phyloP scores from a whole-genome alignment of 768 basidiomycete genomes.

The Rhodotorula babjevae region DNA sequence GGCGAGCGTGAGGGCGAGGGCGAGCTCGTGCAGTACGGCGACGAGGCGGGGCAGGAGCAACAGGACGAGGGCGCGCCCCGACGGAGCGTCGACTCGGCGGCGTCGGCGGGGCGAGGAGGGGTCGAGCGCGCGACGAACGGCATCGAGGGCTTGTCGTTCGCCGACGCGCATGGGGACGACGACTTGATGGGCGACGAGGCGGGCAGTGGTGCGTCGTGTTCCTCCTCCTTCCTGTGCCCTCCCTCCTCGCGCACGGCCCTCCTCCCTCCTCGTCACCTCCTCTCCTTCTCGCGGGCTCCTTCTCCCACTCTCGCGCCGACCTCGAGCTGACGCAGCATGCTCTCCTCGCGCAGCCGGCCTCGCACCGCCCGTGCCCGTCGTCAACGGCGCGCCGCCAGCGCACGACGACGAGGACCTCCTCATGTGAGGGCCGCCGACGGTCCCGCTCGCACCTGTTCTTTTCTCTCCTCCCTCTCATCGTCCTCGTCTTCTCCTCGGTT shows the following conservation, averaged over 20 bases:
- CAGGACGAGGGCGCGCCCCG: not conserved
- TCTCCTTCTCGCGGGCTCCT: too few relatives aligned
- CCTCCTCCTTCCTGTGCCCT: too few relatives aligned
- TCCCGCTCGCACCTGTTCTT: not conserved
- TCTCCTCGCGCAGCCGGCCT: slow-evolving; percentile 5
- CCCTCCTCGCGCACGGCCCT: too few relatives aligned
- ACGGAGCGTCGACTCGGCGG: not conserved
- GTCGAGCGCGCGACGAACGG: not conserved
- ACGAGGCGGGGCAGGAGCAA: not conserved
- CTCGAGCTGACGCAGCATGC: not conserved
- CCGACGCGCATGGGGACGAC: not conserved
- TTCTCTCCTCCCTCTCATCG: not conserved
- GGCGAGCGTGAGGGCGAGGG: not conserved
- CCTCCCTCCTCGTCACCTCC: too few relatives aligned
- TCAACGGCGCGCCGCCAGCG: slow-evolving; percentile 8
- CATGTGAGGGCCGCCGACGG: not conserved
- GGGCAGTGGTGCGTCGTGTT: not conserved
- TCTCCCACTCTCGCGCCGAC: too few relatives aligned
- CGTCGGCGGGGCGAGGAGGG: not conserved
- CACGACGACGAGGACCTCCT: slow-evolving; percentile 11
- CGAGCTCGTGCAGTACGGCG: slow-evolving; percentile 6
- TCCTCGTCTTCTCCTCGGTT: too few relatives aligned
- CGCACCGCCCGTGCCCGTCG: slow-evolving; percentile 17
- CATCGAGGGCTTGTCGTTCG: not conserved
- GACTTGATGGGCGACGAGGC: slow-evolving; percentile 1